phyloP scores from a whole-genome alignment of 495 filamentous ascomycete species.

The Thozetella sp. region DNA sequence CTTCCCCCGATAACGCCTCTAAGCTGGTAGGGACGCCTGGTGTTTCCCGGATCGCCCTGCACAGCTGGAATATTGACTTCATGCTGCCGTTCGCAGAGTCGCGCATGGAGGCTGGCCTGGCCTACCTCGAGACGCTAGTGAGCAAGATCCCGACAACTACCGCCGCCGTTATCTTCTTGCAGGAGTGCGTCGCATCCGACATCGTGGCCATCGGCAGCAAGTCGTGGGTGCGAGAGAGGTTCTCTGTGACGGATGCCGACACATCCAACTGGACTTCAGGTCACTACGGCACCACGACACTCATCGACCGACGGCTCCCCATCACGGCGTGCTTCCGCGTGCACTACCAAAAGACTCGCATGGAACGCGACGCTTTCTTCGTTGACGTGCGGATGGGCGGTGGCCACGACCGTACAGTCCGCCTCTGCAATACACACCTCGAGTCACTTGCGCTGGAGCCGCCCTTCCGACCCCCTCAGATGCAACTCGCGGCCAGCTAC shows the following conservation, averaged over 20 bases:
- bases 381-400: conserved; percentile 39
- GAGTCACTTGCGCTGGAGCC: conserved; percentile 46
- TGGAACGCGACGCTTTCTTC: conserved; percentile 54
- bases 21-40: too few species aligned
- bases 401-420: conserved; percentile 20
- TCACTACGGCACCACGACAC: conserved; percentile 51
- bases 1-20: too few species aligned
- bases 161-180: conserved; percentile 46
- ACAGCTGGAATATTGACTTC: conserved; percentile 61
- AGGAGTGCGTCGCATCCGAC: conserved; percentile 48
- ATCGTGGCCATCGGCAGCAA: conserved; percentile 35
- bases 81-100: conserved; percentile 29
- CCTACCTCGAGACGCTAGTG: conserved; percentile 34
- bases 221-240: conserved; percentile 43
- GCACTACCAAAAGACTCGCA: conserved; percentile 35
- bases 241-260: conserved; percentile 48
- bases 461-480: conserved; percentile 43
- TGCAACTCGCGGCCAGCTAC: conserved; percentile 34
- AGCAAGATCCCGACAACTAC: conserved; percentile 4
- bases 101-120: conserved; percentile 44
- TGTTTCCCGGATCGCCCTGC: too few species aligned
- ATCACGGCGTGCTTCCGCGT: conserved; percentile 45
- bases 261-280: conserved; percentile 25
- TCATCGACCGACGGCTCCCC: conserved; percentile 44
- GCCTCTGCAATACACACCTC: conserved; percentile 56